Evolutionary conservation across 805 yeast genomes (phyloP).

Genomic region (Wickerhamiella brachini): DNA sequence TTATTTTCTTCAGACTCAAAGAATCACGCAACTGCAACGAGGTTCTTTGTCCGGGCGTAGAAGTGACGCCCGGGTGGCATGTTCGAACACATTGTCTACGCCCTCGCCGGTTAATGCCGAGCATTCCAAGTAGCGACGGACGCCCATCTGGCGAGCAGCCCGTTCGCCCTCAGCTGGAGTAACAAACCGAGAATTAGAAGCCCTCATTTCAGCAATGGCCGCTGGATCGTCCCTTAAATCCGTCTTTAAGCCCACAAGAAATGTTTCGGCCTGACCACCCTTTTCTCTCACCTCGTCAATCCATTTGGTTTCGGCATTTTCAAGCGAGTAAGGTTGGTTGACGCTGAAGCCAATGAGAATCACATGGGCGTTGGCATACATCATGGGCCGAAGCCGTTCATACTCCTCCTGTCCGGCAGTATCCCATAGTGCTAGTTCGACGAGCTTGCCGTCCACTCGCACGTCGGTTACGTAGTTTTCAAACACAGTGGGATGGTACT

Average conservation of each 20-base stretch:
- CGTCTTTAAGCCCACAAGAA: conserved; percentile 68
- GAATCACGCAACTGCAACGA: not conserved
- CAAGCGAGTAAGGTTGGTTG: conserved; percentile 46
- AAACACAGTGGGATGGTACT: conserved; percentile 71
- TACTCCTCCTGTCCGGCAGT: conserved; percentile 87
- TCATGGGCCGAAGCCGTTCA: conserved; percentile 62
- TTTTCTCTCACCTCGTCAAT: conserved; percentile 72
- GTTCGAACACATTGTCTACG: conserved; percentile 86
- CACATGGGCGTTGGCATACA: conserved; percentile 68
- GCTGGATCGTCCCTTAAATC: conserved; percentile 45
- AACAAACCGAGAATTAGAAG: conserved; percentile 38
- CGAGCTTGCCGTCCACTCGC: conserved; percentile 32
- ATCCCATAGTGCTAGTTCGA: conserved; percentile 73
- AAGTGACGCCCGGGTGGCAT: conserved; percentile 74
- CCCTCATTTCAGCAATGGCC: conserved; percentile 24
- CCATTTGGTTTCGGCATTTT: conserved; percentile 72
- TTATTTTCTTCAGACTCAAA: not conserved
- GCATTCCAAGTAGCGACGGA: conserved; percentile 72
- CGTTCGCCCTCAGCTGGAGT: conserved; percentile 42
- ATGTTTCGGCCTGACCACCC: conserved; percentile 64
- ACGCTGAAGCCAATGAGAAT: conserved; percentile 64
- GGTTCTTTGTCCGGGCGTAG: conserved; percentile 20
- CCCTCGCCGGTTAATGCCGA: conserved; percentile 90
- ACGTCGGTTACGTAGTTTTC: conserved; percentile 60
- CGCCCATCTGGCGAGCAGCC: conserved; percentile 69